Base-by-base conservation (phyloP, 208 protist species). In the Herpetomonas samuelpessoai region DNA sequence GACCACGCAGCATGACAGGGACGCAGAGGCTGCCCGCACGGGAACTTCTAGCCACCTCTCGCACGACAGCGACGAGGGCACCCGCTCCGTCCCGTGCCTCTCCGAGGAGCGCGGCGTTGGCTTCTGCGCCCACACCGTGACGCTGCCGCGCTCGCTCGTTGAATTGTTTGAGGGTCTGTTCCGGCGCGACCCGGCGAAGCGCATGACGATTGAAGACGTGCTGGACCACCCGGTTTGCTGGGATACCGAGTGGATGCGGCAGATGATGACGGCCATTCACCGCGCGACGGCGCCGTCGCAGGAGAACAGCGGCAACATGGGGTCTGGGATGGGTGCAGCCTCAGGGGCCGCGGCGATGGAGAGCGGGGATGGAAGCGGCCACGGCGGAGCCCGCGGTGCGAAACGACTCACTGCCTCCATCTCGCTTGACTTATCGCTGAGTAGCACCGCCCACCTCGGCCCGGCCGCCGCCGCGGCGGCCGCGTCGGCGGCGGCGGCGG, bases 211-310 rank as follows among this genome's bases (percentile, higher is more conserved):
- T 1, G 76, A 82, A 1, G 74, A 91, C 14, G 45, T 91, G 19
- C 61, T 92, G 22, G 77, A 91, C n/a, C 83, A 94, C 60, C 81
- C 76, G 9, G 81, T 91, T 12, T 77, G 79, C 35, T 91, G 76
- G 73, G 70, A 93, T 54, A 73, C 77, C 28, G 81, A 86, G 66
- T 93, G 83, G 81, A 83, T 93, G 74, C 55, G 69, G 27, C 55
- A 68, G 51, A 83, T 91, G 66, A 69, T 88, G 61, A 44, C 52
- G 4, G 81, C 81, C 18, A 66, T 91, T 27, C 70, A 83, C 18
- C 51, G 77, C 48, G 65, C 71, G 18, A 57, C 64, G 48, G 25
- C 54, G 25, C 57, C 63, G 24, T 25, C 57, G 21, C 49, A 52
- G 31, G 28, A 21, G 14, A 47, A 26, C 29, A 55, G 39, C 16